Evolutionary conservation across 768 basidiomycete genomes (phyloP).

Genomic region (Coprinopsis sp.): DNA sequence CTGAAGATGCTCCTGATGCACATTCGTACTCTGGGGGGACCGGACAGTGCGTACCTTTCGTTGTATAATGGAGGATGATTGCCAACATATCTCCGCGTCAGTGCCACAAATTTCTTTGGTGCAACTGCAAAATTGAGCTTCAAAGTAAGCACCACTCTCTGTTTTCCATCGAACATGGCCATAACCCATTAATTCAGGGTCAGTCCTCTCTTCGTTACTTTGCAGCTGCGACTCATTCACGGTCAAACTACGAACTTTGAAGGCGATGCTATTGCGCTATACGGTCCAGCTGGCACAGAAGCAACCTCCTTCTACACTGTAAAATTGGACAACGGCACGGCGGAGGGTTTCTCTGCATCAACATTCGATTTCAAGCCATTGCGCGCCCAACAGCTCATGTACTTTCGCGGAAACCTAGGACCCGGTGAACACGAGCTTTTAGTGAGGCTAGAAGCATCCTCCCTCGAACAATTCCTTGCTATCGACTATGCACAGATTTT

Average conservation of each 20-base stretch:
- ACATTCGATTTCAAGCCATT: too few species aligned
- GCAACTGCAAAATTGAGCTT: not conserved
- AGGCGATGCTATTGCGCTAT: not conserved
- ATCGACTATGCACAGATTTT: not conserved
- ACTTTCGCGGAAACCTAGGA: not conserved
- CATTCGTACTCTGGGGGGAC: not conserved
- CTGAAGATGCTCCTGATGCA: not conserved
- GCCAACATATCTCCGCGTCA: not conserved
- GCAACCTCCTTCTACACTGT: not conserved
- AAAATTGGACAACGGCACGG: not conserved
- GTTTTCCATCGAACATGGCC: not conserved
- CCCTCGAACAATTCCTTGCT: not conserved
- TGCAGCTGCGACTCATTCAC: not conserved
- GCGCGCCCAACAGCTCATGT: not conserved
- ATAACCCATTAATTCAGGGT: not conserved
- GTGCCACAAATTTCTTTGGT: not conserved
- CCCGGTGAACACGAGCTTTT: not conserved
- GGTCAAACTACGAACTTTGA: not conserved
- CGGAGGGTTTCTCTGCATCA: not conserved
- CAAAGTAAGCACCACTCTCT: not conserved
- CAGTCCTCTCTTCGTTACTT: not conserved
- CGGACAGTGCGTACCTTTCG: not conserved
- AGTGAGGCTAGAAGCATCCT: not conserved
- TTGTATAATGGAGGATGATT: not conserved
- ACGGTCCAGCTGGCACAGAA: not conserved